These are phyloP conservation scores for Phenoliferia sp. DNA, from an alignment of 1,284 basidiomycete species.

Conservation along the genomic window DNA sequence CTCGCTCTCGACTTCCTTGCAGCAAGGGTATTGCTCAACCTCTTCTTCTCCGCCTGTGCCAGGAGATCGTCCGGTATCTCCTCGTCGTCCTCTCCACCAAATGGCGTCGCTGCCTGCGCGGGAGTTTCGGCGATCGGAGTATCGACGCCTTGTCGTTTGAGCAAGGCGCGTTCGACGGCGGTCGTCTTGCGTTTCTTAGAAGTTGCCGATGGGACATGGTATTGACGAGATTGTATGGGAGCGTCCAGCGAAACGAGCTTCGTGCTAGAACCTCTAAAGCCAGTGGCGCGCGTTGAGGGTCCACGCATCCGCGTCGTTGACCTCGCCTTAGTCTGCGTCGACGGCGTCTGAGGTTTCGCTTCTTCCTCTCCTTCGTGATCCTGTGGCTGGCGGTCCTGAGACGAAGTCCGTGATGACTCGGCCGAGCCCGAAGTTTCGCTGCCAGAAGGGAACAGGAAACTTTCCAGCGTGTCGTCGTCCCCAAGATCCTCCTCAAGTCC, in stretches of 20 bases:
- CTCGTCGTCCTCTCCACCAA: not conserved
- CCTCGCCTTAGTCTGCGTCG: not conserved
- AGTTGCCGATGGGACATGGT: slow-evolving; percentile 54
- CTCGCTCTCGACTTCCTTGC: slow-evolving; percentile 2
- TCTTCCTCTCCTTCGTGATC: not conserved
- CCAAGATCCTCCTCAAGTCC: not conserved
- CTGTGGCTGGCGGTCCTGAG: not conserved
- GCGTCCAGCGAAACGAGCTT: slow-evolving; percentile 26
- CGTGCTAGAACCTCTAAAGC: slow-evolving; percentile 17
- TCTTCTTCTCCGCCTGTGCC: not conserved
- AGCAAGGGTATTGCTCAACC: not conserved
- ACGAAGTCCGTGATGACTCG: not conserved
- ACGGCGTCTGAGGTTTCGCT: not conserved
- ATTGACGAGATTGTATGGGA: slow-evolving; percentile 47
- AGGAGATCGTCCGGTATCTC: slow-evolving; percentile 1
- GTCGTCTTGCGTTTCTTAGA: slow-evolving; percentile 57
- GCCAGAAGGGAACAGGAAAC: not conserved
- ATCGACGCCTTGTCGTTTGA: slow-evolving; percentile 36
- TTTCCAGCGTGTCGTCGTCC: not conserved
- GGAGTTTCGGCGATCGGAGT: not conserved
- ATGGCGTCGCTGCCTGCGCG: not conserved
- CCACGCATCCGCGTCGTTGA: not conserved
- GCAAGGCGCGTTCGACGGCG: slow-evolving; percentile 44
- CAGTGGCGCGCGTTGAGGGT: slow-evolving; percentile 4
- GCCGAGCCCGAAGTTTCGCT: not conserved